Base-by-base conservation (phyloP, 441 rosid species). In the Bocquillonia castaneifolia region DNA sequence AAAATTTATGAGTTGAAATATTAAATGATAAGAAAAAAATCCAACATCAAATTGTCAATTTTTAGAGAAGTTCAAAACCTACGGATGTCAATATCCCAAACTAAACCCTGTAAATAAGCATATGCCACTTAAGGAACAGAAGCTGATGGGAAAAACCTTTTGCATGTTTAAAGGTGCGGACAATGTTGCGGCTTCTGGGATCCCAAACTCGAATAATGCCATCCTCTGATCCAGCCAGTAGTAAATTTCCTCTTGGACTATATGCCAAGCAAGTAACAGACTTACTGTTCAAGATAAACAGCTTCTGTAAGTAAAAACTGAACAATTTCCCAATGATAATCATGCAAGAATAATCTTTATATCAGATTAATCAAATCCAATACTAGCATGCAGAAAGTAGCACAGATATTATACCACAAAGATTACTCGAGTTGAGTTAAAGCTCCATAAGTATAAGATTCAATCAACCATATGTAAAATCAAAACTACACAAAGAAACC, bases 161-260 rank as follows among this genome's bases (percentile, higher is more conserved):
- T 50, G 86, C 82, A 79, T 80, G 91, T 71, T 74, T 42, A 65
- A 90, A 79, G 71, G 81, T 82, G 47, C 87, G 92, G 61, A 88
- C 68, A 5, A 75, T 72, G 40, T 69, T 80, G 44, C 73, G 81
- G 39, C 76, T 79, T 76, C 63, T 79, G 59, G 87, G 79, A 59
- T 90, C 84, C 88, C 88, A 94, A 72, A 84, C 85, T 72, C 83
- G 76, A 77, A 94, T 69, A 71, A 73, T 47, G 66, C 96, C 98
- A 77, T 92, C 97, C 76, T 84, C 94, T 54, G 96, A 87, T 65
- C 93, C 97, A 74, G 90, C 84, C 28, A 92, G 83, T 75, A 92
- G 76, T 36, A 82, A 68, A 76, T 84, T 86, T 72, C 87, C 83
- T 14, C 72, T 79, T 17, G 73, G 26, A 66, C 89, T 79, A 67